Evolutionary conservation across 257 asterid species (phyloP).

Genomic region (Cordia subcordata): DNA sequence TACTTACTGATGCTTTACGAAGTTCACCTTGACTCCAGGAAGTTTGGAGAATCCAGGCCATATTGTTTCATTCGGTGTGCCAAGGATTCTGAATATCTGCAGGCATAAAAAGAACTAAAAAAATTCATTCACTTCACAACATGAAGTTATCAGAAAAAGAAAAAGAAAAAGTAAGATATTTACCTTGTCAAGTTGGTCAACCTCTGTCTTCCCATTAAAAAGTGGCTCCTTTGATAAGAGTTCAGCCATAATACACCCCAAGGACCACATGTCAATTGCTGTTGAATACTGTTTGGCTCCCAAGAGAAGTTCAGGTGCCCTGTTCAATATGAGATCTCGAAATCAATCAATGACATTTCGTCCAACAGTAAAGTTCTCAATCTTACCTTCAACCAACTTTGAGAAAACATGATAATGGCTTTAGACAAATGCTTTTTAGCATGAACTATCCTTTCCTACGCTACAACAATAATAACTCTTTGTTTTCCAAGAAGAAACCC

Average conservation of each 20-base stretch:
- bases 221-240: constrained; percentile 61
- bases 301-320: constrained; percentile 91
- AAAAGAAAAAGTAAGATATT: constrained; percentile 8
- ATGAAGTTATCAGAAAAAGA: not conserved
- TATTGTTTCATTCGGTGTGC: constrained; percentile 81
- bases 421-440: too few relatives aligned
- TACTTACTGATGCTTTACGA: constrained; percentile 81
- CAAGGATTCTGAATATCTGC: constrained; percentile 75
- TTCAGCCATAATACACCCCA: constrained; percentile 94
- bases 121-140: not conserved
- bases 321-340: constrained; percentile 17
- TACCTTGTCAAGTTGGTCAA: constrained; percentile 87
- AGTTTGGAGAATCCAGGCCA: constrained; percentile 90
- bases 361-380: not conserved
- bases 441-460: too few relatives aligned
- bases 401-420: constrained; percentile 23
- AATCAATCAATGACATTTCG: not conserved
- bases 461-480: too few relatives aligned
- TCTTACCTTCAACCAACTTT: constrained; percentile 55
- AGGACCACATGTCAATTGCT: constrained; percentile 94
- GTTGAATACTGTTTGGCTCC: constrained; percentile 82
- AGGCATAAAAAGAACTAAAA: not conserved
- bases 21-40: constrained; percentile 76
- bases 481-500: too few relatives aligned
- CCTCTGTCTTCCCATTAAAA: constrained; percentile 68